Evolutionary conservation across 345 rosid species (phyloP).

Genomic region (Brassica napus): DNA sequence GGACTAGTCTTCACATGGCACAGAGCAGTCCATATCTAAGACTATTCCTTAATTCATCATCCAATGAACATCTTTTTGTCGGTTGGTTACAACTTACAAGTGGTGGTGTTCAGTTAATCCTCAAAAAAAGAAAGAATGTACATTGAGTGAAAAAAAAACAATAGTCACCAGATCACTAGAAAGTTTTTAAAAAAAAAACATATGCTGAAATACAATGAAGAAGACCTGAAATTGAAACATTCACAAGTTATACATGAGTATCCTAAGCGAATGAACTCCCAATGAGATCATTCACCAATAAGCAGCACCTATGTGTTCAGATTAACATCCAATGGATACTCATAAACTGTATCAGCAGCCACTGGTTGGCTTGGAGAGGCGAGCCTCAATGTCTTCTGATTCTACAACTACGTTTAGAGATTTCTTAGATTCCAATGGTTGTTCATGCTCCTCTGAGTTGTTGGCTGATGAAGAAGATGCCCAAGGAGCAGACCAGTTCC

Average conservation of each 20-base stretch:
- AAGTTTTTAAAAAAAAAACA: not conserved
- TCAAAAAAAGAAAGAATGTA: not conserved
- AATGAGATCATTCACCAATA: not conserved
- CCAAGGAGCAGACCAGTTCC: conserved; percentile 25
- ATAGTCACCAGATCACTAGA: not conserved
- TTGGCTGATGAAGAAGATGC: conserved; percentile 22
- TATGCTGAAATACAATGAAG: not conserved
- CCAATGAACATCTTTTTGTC: not conserved
- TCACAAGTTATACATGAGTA: not conserved
- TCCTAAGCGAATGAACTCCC: not conserved
- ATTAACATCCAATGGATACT: not conserved
- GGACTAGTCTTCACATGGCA: not conserved
- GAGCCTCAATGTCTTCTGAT: conserved; percentile 19
- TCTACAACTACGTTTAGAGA: conserved; percentile 11
- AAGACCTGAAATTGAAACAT: not conserved
- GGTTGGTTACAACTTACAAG: not conserved
- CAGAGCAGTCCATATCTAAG: not conserved
- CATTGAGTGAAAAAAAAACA: not conserved
- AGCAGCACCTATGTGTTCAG: not conserved
- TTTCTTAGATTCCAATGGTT: conserved; percentile 2
- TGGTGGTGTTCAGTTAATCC: not conserved
- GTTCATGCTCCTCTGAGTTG: conserved; percentile 5
- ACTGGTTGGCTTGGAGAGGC: conserved; percentile 5
- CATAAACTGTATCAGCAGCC: not conserved
- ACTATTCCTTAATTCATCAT: not conserved